A percentile compares a stretch with the other conserved stretches of the same genome.
phyloP scores from a whole-genome alignment of 2,329 filamentous ascomycete genomes.

The Neofusicoccum sp. region DNA sequence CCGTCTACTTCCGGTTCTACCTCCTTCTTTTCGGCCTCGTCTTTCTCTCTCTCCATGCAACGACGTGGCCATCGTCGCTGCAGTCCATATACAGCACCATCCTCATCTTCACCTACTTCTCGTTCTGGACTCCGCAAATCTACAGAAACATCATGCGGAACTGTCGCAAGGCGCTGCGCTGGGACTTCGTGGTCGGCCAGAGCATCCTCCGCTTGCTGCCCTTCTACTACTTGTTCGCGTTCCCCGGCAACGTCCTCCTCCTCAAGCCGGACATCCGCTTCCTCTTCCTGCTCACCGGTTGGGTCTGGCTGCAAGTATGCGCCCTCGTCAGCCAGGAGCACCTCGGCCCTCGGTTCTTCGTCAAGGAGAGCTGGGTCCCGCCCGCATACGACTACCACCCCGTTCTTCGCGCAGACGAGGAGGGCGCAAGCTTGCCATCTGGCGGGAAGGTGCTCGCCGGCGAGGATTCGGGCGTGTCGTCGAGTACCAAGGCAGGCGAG shows the following conservation, averaged over 20 bases:
- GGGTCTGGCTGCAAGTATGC: slow-evolving; percentile 86
- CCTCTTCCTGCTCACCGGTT: slow-evolving; percentile 65
- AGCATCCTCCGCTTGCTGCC: slow-evolving; percentile 75
- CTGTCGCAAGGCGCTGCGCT: slow-evolving; percentile 84
- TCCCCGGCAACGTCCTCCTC: slow-evolving; percentile 77
- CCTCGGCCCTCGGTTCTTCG: slow-evolving; percentile 81
- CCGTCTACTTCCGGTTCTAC: slow-evolving; percentile 63
- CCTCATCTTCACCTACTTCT: slow-evolving; percentile 74
- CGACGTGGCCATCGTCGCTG: slow-evolving; percentile 54
- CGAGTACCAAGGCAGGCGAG: slow-evolving; percentile 34
- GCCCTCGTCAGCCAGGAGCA: slow-evolving; percentile 78
- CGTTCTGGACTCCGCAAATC: slow-evolving; percentile 91
- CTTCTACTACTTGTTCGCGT: slow-evolving; percentile 80
- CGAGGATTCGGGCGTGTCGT: slow-evolving; percentile 19
- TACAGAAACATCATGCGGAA: slow-evolving; percentile 86
- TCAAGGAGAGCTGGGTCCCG: slow-evolving; percentile 66
- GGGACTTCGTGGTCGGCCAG: slow-evolving; percentile 86
- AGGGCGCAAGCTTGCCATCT: slow-evolving; percentile 72
- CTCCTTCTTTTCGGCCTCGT: slow-evolving; percentile 57
- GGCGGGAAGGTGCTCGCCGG: slow-evolving; percentile 49
- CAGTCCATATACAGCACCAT: slow-evolving; percentile 58
- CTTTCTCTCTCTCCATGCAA: slow-evolving; percentile 59
- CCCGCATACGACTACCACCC: slow-evolving; percentile 94
- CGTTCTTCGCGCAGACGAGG: slow-evolving; percentile 79
- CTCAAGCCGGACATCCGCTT: slow-evolving; percentile 65